Evolutionary conservation across 768 basidiomycete genomes (phyloP).

Genomic region (Boletus rufocinnamomeus): DNA sequence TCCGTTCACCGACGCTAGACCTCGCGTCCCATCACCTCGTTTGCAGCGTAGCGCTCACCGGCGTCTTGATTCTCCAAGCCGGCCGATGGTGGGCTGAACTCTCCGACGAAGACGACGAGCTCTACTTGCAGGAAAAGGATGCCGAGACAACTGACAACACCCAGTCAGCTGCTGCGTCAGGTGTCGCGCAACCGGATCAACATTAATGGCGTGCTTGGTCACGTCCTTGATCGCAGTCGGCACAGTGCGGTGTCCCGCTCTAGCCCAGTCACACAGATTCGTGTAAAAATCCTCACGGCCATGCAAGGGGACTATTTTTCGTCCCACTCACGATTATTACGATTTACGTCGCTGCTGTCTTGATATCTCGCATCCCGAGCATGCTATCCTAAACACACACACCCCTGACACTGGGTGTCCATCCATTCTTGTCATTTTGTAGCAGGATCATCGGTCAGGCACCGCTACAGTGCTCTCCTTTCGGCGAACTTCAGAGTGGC

Average conservation of each 20-base stretch:
- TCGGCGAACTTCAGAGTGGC: conserved; percentile 2
- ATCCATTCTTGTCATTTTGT: conserved; percentile 10
- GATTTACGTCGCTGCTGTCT: conserved; percentile 32
- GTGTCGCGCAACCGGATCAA: conserved; percentile 7
- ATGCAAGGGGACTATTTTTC: not conserved
- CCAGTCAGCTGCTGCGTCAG: conserved; percentile 3
- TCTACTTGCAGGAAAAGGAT: conserved; percentile 33
- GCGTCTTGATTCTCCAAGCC: conserved; percentile 82
- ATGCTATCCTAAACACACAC: conserved; percentile 21
- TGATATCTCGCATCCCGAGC: conserved; percentile 25
- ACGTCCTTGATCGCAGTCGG: not conserved
- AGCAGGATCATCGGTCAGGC: conserved; percentile 13
- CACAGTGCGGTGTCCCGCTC: not conserved
- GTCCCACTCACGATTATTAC: conserved; percentile 19
- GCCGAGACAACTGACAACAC: conserved; percentile 19
- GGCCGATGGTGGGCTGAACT: conserved; percentile 85
- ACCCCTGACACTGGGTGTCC: conserved; percentile 3
- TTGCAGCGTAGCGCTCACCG: conserved; percentile 85
- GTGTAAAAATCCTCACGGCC: conserved; percentile 12
- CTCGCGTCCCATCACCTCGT: conserved; percentile 84
- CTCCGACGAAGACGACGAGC: conserved; percentile 59
- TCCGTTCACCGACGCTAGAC: conserved; percentile 68
- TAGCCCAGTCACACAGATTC: not conserved
- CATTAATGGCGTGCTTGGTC: conserved; percentile 11
- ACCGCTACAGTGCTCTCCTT: conserved; percentile 8